Base-by-base conservation (phyloP, 176 grass and related monocot species). In the Hordeum marinum region DNA sequence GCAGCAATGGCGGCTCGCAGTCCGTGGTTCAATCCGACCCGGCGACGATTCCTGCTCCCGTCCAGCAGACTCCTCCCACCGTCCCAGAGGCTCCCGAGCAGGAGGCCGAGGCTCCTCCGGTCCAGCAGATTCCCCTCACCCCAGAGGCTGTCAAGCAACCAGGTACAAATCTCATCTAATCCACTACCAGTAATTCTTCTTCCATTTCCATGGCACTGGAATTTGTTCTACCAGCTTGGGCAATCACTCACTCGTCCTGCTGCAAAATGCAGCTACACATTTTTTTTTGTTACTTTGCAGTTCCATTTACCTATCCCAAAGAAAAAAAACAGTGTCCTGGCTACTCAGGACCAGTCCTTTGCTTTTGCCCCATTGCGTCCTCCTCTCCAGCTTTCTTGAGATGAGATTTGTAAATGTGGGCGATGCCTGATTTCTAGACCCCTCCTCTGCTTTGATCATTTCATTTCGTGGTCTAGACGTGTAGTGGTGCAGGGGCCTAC, bases 21-120 rank as follows among this genome's bases (percentile, higher is more conserved):
- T 4, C 81, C 6, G 81, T 88, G 2, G 24, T 88, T 87, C 69
- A 65, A 11, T 91, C 89, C 21, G 52, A 91, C 48, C 85, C 76
- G 42, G 80, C 76, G 0, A 6, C 45, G 12, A 6, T 80, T 6
- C 89, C 85, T n/a, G 39, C 7, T 32, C 70, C 77, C 0, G 61
- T 74, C 35, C 54, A 90, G 58, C 74, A 79, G 42, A 83, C 29
- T 83, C 79, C 79, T 41, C 17, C 26, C 17, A 0, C 48, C 48
- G 10, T 4, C 10, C 23, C 21, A n/a, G 24, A 25, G 48, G 64
- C 7, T 21, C 6, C 18, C 18, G 21, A 67, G 42, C 24, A 74
- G 25, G 58, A 48, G 10, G 13, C 72, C 9, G 66, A 67, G 58
- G n/a, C 4, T 72, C 21, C 9, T 31, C 48, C 55, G 3, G 74